Percentiles rank a stretch among this genome's conserved stretches.
These are phyloP conservation scores for Podila verticillata DNA, from an alignment of 192 early-diverging fungal genomes.

Conservation along the genomic window DNA sequence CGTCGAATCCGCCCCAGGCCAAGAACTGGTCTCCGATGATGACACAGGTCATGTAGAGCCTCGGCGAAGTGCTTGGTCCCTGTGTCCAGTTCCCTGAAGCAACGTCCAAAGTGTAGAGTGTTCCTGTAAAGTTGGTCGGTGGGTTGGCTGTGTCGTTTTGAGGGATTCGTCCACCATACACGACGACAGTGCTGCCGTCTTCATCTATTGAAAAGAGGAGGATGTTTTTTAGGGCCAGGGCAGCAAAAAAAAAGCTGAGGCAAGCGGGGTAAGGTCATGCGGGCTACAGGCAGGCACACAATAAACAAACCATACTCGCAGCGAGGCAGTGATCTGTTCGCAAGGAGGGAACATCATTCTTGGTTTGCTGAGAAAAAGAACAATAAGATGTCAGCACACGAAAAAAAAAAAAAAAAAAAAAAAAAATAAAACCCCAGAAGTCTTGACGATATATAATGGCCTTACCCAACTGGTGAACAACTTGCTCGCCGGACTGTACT, in stretches of 20 bases:
- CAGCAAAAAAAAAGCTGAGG: too few relatives aligned
- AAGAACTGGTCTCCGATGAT: conserved; percentile 9
- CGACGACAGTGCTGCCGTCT: conserved; percentile 3
- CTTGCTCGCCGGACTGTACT: too few relatives aligned
- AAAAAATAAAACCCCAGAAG: too few relatives aligned
- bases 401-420: conserved; percentile 3
- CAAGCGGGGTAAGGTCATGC: too few relatives aligned
- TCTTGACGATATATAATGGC: too few relatives aligned
- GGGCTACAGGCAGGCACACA: too few relatives aligned
- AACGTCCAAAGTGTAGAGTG: background rate
- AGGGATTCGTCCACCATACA: conserved; percentile 12
- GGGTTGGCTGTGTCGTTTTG: background rate
- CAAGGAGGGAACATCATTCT: background rate
- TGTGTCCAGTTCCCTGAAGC: conserved; percentile 1
- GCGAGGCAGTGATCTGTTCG: conserved; percentile 9
- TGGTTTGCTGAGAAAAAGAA: background rate
- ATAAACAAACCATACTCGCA: background rate
- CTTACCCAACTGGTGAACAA: too few relatives aligned
- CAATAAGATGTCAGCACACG: background rate
- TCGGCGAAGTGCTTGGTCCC: background rate
- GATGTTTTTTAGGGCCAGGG: background rate
- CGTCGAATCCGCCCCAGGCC: conserved; percentile 9
- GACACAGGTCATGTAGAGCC: background rate
- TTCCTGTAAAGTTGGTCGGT: background rate
- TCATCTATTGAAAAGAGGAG: background rate